Base-by-base conservation (phyloP, 176 grass and related monocot species). In the Triticum dicoccoides region DNA sequence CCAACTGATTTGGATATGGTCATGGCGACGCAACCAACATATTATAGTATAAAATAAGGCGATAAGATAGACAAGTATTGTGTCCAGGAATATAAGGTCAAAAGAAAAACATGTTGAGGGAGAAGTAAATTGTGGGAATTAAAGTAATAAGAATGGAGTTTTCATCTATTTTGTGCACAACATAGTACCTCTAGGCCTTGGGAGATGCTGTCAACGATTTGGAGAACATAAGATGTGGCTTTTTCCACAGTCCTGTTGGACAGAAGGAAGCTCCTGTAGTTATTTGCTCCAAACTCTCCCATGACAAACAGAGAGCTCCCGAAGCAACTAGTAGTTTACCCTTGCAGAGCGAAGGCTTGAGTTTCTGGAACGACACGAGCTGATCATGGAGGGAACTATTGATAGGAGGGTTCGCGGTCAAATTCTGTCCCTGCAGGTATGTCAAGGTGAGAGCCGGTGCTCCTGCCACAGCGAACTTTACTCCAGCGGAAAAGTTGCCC, bases 311-410 rank as follows among this genome's bases (percentile, higher is more conserved):
- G 89, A 6, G 85, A 66, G 32, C 83, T 91, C 13, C 12, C 17
- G 34, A 87, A 83, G 52, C 83, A 91, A 41, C 17, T 38, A 71
- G 68, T 25, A 25, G 25, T 25, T 25, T 72, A 72, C 37, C 37
- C 34, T n/a, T 12, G 88, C 90, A 92, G 24, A 92, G 49, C 1
- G 88, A 89, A 73, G 88, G 83, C 71, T 92, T 89, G 32, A 89
- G n/a, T 38, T 82, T 7, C 56, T 90, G 69, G 77, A 92, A 95
- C 88, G 86, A 89, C 18, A 12, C 24, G 11, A 95, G 72, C 70
- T 95, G 93, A 44, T 86, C 83, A 5, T 49, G 51, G 7, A 95
- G 68, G 12, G 93, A 90, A 6, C 18, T 64, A 38, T 92, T 84
- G 17, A 73, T 68, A 41, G 80, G 49, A 25, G 64, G 29, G 1